phyloP scores from a whole-genome alignment of 352 stramenopile genomes.

The Phytophthora tentaculata region DNA sequence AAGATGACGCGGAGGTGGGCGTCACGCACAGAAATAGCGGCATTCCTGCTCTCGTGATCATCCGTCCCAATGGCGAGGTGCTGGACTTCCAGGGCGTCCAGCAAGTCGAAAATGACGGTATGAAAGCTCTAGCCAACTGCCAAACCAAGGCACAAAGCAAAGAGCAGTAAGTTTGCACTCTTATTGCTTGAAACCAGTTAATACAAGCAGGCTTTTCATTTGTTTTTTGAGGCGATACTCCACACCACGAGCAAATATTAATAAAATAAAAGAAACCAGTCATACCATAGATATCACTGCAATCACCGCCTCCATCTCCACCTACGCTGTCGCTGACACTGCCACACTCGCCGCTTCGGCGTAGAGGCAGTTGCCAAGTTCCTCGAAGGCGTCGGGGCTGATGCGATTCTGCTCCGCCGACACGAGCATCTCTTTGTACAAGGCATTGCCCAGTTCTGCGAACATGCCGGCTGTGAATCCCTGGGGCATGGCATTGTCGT shows the following conservation, averaged over 20 bases:
- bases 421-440: constrained; percentile 73
- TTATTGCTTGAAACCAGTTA: background rate
- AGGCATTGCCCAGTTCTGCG: constrained; percentile 59
- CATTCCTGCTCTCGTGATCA: constrained; percentile 79
- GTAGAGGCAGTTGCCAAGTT: constrained; percentile 61
- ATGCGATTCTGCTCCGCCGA: constrained; percentile 52
- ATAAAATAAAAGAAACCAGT: constrained; percentile 30
- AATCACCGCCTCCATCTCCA: background rate
- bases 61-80: constrained; percentile 63
- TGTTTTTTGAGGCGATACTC: constrained; percentile 14
- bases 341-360: constrained; percentile 49
- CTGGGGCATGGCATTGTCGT: constrained; percentile 52
- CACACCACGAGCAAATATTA: constrained; percentile 23
- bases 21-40: constrained; percentile 60
- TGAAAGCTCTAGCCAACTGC: constrained; percentile 54
- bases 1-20: constrained; percentile 68
- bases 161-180: constrained; percentile 21
- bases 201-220: constrained; percentile 12
- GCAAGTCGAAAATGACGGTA: constrained; percentile 59
- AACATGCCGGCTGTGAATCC: constrained; percentile 83
- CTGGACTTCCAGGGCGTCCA: constrained; percentile 71
- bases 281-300: constrained; percentile 10
- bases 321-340: constrained; percentile 50
- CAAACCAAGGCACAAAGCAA: constrained; percentile 15
- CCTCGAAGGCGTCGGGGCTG: constrained; percentile 54